Evolutionary conservation across 768 basidiomycete genomes (phyloP).

Genomic region (Boletus huronensis): DNA sequence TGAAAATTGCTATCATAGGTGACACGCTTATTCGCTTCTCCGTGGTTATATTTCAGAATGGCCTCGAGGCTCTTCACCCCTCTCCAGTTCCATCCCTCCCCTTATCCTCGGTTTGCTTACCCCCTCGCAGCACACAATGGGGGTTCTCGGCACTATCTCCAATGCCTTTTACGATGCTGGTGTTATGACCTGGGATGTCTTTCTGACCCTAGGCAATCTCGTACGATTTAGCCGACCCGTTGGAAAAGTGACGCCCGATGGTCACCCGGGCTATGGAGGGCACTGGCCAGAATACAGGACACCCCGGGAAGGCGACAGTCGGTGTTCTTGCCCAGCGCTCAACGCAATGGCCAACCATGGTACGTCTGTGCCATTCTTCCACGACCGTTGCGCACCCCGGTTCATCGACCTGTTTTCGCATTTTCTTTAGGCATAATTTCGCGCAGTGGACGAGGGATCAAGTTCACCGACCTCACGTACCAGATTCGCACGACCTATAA

Average conservation of each 20-base stretch:
- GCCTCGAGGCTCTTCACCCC: not conserved
- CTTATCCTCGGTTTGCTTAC: not conserved
- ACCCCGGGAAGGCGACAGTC: constrained; percentile 60
- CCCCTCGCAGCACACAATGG: constrained; percentile 8
- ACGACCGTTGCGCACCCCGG: too few species aligned
- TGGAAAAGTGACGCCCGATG: constrained; percentile 55
- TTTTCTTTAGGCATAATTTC: constrained; percentile 40
- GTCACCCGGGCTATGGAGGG: constrained; percentile 57
- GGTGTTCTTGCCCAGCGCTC: constrained; percentile 69
- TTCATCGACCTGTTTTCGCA: not conserved
- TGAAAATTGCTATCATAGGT: not conserved
- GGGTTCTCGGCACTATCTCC: constrained; percentile 8
- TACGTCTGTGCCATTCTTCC: constrained; percentile 25
- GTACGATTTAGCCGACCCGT: constrained; percentile 24
- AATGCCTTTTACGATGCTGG: constrained; percentile 3
- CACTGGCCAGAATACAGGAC: constrained; percentile 67
- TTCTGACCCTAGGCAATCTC: constrained; percentile 20
- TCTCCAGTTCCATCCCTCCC: constrained; percentile 19
- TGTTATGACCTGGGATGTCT: constrained; percentile 19
- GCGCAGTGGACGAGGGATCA: constrained; percentile 67
- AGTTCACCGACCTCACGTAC: constrained; percentile 46
- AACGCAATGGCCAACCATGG: constrained; percentile 86
- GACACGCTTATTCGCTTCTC: not conserved
- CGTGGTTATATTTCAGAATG: constrained; percentile 6
- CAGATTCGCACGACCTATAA: constrained; percentile 60